Base-by-base conservation (phyloP, 164 flowering plant species). In the Nymphaea thermarum region DNA sequence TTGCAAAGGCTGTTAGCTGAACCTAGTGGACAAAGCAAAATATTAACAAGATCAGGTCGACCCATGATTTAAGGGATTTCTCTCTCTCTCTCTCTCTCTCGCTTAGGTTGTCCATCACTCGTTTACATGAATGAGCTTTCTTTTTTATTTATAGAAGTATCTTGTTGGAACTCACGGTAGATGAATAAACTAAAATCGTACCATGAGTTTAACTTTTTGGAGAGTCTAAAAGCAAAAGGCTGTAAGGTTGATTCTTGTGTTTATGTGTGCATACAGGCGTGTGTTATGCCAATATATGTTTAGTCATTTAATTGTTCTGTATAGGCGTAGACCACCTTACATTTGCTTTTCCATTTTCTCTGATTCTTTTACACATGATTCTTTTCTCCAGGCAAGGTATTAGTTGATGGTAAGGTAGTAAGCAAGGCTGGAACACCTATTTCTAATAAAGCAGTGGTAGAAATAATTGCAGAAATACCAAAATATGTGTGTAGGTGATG, bases 401-500 rank as follows among this genome's bases (percentile, higher is more conserved):
- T 75, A 68, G 98, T 95, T 63, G 78, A 95, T 81, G 99, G 99
- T 36, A 90, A 79, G 77, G 82, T 81, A 74, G 90, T 90, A 43
- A 80, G 77, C 68, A 95, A 95, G 76, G 89, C 98, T 62, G 99
- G 99, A 66, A 87, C 92, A 62, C 93, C 82, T 4, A 83, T 91
- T 42, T 80, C 93, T 42, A 92, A 90, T 60, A 82, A 86, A 71
- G 77, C 96, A 55, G 68, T 77, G 66, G 89, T 95, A 59, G 90
- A 95, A 82, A 95, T 95, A 74, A 83, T 16, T 45, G 99, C 96
- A 62, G 89, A 87, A 81, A 72, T 88, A 75, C 99, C 99, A 62
- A 95, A 92, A 95, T 95, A 88, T 78, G 99, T 95, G 86, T 95
- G 98, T 85, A 91, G 99, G 98, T 94, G 92, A 91, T 82, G 79